A percentile compares a stretch with the other conserved stretches of the same genome.
phyloP scores from a whole-genome alignment of 2,329 filamentous ascomycete genomes.

The Sporothrix variecibatus region DNA sequence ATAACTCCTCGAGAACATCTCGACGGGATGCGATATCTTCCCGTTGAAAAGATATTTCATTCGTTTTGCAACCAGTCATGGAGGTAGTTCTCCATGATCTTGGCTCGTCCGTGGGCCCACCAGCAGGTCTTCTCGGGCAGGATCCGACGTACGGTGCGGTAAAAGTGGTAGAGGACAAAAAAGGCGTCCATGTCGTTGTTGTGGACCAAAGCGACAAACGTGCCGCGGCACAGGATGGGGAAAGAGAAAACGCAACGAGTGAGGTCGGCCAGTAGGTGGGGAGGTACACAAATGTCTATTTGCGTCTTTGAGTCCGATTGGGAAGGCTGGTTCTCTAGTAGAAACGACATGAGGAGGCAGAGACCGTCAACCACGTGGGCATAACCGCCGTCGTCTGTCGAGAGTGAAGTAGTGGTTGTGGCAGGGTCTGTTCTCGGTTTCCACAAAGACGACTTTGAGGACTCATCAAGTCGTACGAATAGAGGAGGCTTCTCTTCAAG shows the following conservation, averaged over 20 bases:
- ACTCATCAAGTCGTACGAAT: background rate
- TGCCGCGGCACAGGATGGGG: constrained; percentile 28
- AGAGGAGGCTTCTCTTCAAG: constrained; percentile 1
- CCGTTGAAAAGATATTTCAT: background rate
- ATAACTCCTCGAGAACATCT: background rate
- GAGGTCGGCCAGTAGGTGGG: constrained; percentile 19
- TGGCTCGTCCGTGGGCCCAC: constrained; percentile 29
- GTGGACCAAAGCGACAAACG: constrained; percentile 25
- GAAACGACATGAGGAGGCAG: constrained; percentile 26
- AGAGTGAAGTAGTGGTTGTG: background rate
- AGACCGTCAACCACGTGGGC: constrained; percentile 18
- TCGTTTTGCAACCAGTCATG: constrained; percentile 8
- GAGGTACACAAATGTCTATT: background rate
- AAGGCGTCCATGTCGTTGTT: constrained; percentile 24
- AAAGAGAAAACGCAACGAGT: constrained; percentile 28
- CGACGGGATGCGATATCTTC: background rate
- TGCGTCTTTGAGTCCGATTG: background rate
- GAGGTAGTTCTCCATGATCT: constrained; percentile 21
- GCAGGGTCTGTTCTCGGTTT: background rate
- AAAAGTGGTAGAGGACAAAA: constrained; percentile 30
- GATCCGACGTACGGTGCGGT: constrained; percentile 27
- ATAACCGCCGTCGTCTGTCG: background rate
- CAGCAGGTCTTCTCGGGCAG: constrained; percentile 24
- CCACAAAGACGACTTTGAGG: background rate
- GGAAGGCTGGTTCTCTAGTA: constrained; percentile 6